phyloP scores from a whole-genome alignment of 805 yeast genomes.

The Metschnikowia shivogae region DNA sequence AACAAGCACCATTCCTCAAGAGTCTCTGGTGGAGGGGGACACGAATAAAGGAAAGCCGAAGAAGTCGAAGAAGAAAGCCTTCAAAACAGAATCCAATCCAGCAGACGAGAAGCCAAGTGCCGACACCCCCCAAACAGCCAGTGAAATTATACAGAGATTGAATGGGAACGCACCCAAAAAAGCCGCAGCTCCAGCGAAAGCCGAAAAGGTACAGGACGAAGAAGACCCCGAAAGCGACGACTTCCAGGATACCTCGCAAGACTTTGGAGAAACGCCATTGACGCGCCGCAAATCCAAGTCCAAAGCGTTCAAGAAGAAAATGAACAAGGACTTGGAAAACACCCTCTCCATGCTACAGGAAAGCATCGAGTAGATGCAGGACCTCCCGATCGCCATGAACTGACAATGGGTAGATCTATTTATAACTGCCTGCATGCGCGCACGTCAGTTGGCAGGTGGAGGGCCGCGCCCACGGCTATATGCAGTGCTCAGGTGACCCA shows the following conservation, averaged over 20 bases:
- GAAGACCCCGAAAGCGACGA: conserved; percentile 5
- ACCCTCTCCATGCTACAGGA: conserved; percentile 40
- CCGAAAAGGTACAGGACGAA: too few species aligned
- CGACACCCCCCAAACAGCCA: neutral
- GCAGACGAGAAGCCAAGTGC: too few species aligned
- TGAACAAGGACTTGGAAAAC: conserved; percentile 32
- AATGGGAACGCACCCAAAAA: neutral
- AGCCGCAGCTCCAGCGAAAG: neutral
- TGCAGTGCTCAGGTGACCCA: too few species aligned
- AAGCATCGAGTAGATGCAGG: conserved; percentile 21
- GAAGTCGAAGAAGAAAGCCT: neutral
- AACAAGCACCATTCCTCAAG: too few species aligned
- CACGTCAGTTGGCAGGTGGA: too few species aligned
- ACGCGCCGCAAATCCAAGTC: conserved; percentile 29
- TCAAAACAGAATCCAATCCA: neutral
- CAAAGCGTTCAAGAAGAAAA: conserved; percentile 31
- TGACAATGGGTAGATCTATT: too few species aligned
- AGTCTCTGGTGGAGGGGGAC: too few species aligned
- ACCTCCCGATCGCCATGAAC: too few species aligned
- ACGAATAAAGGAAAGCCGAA: too few species aligned
- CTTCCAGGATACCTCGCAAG: conserved; percentile 20
- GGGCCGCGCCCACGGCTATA: too few species aligned
- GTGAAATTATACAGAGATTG: neutral
- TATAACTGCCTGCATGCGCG: too few species aligned
- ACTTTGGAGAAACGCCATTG: conserved; percentile 11